phyloP scores from a whole-genome alignment of 306 rosid species.

The Vigna trinervia region DNA sequence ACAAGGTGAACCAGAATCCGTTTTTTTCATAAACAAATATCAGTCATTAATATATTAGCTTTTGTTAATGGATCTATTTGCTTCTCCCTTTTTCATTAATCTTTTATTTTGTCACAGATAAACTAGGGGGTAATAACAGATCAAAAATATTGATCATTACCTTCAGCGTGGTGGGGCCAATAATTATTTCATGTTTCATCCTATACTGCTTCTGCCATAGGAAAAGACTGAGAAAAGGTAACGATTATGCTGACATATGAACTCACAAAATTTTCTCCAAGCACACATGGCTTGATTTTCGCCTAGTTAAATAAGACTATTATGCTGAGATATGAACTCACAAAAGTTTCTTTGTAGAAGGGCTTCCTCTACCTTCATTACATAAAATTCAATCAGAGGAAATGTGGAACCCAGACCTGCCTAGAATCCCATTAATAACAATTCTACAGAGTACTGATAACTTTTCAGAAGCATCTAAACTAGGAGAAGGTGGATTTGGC shows the following conservation, averaged over 20 bases:
- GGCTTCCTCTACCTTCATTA: not conserved
- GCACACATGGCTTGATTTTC: not conserved
- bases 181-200: not conserved
- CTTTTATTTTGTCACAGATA: not conserved
- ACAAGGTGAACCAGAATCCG: not conserved
- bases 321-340: not conserved
- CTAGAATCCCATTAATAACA: constrained; percentile 8
- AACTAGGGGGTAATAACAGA: not conserved
- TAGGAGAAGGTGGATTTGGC: too few species aligned
- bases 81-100: too few species aligned
- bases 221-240: not conserved
- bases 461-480: not conserved
- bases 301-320: not conserved
- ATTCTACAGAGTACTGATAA: constrained; percentile 2
- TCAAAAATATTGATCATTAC: not conserved
- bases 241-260: not conserved
- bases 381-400: not conserved
- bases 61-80: too few species aligned
- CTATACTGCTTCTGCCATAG: not conserved
- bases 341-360: not conserved
- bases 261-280: too few species aligned
- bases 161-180: constrained; percentile 26
- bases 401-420: constrained; percentile 7
- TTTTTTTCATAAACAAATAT: too few species aligned
- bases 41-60: too few species aligned